These are phyloP conservation scores for Sequoiadendron giganteum DNA, from an alignment of 75 land plant species.

Conservation along the genomic window DNA sequence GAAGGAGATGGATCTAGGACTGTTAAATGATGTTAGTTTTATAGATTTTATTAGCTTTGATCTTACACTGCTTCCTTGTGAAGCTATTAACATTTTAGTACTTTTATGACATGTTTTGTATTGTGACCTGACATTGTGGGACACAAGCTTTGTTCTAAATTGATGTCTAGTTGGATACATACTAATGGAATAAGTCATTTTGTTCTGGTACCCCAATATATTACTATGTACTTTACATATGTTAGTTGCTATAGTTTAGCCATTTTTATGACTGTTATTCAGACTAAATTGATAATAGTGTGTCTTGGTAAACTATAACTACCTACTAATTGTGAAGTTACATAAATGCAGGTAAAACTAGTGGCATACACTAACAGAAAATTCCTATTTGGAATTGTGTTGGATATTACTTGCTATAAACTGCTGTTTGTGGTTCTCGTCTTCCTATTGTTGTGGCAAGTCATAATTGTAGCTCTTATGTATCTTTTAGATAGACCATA, in stretches of 20 bases:
- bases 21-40: too few relatives aligned
- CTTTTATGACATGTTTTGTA: too few relatives aligned
- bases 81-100: too few relatives aligned
- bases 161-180: too few relatives aligned
- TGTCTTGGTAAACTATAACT: neutral
- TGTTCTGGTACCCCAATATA: neutral
- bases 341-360: neutral
- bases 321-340: neutral
- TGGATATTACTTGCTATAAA: neutral
- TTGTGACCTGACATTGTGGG: too few relatives aligned
- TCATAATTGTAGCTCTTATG: neutral
- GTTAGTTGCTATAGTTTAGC: too few relatives aligned
- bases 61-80: too few relatives aligned
- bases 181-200: neutral
- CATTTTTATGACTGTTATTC: neutral
- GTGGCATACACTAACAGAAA: neutral
- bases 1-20: too few relatives aligned
- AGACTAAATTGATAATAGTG: neutral
- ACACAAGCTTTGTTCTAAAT: too few relatives aligned
- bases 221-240: neutral
- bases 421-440: neutral
- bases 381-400: neutral
- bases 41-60: too few relatives aligned
- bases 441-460: neutral
- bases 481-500: neutral